Evolutionary conservation across 768 basidiomycete species (phyloP).

Genomic region (Lactarius hengduanensis): DNA sequence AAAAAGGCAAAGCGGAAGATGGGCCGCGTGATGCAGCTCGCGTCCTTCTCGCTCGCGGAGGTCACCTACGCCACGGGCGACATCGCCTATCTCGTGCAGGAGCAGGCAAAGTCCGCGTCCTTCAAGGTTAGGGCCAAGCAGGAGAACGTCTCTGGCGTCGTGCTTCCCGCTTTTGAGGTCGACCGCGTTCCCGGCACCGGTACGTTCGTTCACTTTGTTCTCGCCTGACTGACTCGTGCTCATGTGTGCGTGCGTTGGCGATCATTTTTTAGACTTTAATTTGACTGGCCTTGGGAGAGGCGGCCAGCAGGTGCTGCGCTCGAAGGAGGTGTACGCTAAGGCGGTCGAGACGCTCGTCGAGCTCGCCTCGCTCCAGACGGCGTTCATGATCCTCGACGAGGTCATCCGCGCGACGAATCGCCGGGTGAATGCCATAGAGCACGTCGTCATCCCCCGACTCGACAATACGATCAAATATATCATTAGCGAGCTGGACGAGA

Average conservation of each 20-base stretch:
- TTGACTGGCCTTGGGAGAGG: conserved; percentile 95
- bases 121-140: conserved; percentile 94
- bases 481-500: conserved; percentile 95
- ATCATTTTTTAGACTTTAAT: conserved; percentile 71
- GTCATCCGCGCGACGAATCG: conserved; percentile 99
- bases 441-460: conserved; percentile 90
- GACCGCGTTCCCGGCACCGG: conserved; percentile 85
- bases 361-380: conserved; percentile 94
- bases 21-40: conserved; percentile 98
- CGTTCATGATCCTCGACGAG: conserved; percentile 97
- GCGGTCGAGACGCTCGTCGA: conserved; percentile 97
- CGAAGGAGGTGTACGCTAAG: conserved; percentile 98
- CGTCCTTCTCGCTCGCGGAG: conserved; percentile 98
- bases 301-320: conserved; percentile 91
- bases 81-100: conserved; percentile 97
- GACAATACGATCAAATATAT: conserved; percentile 99
- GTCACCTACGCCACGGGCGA: conserved; percentile 98
- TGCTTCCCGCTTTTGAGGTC: conserved; percentile 92
- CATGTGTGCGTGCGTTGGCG: not conserved
- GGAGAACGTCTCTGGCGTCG: conserved; percentile 97
- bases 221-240: not conserved
- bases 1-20: conserved; percentile 94
- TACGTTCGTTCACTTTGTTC: no score
- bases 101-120: conserved; percentile 86
- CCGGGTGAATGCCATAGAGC: conserved; percentile 97